A percentile compares a stretch with the other conserved stretches of the same genome.
Conservation (phyloP, 75 land plant species). For the Pseudotsuga menziesii region DNA sequence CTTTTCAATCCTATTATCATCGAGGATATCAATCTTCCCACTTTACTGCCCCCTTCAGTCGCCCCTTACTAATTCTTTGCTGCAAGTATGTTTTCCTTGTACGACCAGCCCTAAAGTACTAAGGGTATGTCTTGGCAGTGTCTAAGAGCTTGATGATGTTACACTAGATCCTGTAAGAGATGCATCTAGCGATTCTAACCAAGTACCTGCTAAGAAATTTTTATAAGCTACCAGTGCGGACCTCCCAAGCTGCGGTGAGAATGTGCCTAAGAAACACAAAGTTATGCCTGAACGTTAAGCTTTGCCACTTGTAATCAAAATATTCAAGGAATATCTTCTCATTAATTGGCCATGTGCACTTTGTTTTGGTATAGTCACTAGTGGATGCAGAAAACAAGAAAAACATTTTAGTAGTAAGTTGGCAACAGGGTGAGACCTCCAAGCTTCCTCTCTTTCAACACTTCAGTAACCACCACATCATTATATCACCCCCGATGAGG, state of each 20-base stretch:
- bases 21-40: background rate
- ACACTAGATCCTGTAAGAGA: background rate
- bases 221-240: background rate
- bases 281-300: background rate
- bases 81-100: too few relatives aligned
- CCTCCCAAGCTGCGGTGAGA: background rate
- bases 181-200: background rate
- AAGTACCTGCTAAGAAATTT: background rate
- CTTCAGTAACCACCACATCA: background rate
- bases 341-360: background rate
- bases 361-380: background rate
- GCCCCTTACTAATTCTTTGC: too few relatives aligned
- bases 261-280: background rate
- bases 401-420: background rate
- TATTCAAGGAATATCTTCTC: background rate
- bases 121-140: too few relatives aligned
- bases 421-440: background rate
- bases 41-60: background rate
- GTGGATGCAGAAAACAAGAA: background rate
- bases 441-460: background rate
- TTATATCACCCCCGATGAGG: background rate
- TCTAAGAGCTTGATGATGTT: background rate
- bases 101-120: too few relatives aligned
- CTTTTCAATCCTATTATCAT: too few relatives aligned
- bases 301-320: background rate